Base-by-base conservation (phyloP, 352 stramenopile species). In the Phytophthora litchii region DNA sequence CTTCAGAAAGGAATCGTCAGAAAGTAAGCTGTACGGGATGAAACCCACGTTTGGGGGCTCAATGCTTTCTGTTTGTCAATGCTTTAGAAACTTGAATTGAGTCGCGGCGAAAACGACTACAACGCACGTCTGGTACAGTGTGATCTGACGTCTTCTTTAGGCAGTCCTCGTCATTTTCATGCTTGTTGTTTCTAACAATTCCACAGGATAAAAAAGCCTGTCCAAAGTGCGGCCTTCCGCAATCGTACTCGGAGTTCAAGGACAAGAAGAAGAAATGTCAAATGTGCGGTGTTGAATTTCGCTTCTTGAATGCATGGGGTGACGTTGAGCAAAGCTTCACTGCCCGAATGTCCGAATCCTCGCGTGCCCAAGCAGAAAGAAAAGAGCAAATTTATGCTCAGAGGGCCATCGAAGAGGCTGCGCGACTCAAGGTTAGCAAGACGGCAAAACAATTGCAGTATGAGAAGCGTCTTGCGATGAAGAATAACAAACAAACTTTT, bases 181-280 rank as follows among this genome's bases (percentile, higher is more conserved):
- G 8, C 8, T 21, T 42, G 12, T 25, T 20, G 6, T 23, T 23
- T 36, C 45, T 53, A 17, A 53, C 17, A 20, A 17, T 38, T 16
- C 25, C n/a, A 37, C 46, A 92, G 85, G 83, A 89, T 67, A 94
- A 93, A 45, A 92, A 92, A 38, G 70, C 72, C 2, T 94, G 86
- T 23, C 86, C 83, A 3, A 88, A 79, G 34, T 94, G 86, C 48
- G 55, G 67, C 3, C 64, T 82, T 43, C 52, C 76, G 11, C 86
- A 94, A 56, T 92, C 83, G 17, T 94, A 91, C 47, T 85, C 86
- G 1, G 86, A 94, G 51, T 86, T 74, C n/a, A 83, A 81, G 9
- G 86, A 93, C 72, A 94, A 94, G 67, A 94, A 93, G 68, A 94
- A 94, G 51, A 73, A 74, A 3, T 94, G 86, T 50, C 83, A 91